phyloP scores from a whole-genome alignment of 1,139 yeast genomes.

The Diutina scorzettiae region DNA sequence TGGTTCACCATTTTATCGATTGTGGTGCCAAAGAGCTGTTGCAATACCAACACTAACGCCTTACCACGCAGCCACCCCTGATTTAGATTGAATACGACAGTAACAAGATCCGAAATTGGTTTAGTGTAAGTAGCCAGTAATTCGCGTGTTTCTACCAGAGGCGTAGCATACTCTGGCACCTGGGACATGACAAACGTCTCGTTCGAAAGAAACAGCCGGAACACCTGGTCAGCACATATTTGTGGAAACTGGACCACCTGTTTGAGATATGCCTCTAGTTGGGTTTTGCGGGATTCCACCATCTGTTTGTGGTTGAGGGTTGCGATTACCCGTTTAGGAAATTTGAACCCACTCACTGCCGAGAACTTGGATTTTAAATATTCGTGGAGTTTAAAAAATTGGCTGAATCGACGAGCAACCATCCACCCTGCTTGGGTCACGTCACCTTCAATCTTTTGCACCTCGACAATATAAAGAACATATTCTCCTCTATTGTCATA shows the following conservation, averaged over 20 bases:
- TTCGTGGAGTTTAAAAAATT: conserved; percentile 62
- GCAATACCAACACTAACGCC: conserved; percentile 70
- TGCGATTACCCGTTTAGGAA: conserved; percentile 56
- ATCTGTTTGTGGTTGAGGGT: conserved; percentile 52
- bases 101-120: conserved; percentile 70
- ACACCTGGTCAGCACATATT: conserved; percentile 62
- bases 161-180: not conserved
- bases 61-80: conserved; percentile 76
- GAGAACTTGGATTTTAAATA: conserved; percentile 47
- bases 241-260: conserved; percentile 46
- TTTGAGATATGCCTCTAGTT: conserved; percentile 52
- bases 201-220: conserved; percentile 67
- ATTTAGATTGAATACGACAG: conserved; percentile 58
- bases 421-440: conserved; percentile 71
- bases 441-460: conserved; percentile 40
- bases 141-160: not conserved
- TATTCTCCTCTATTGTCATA: conserved; percentile 47
- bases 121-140: conserved; percentile 41
- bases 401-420: conserved; percentile 78
- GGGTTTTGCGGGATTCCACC: conserved; percentile 51
- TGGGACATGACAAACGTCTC: conserved; percentile 39
- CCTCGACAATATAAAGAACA: conserved; percentile 65
- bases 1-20: conserved; percentile 60
- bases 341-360: conserved; percentile 34
- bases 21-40: conserved; percentile 80